A percentile compares a stretch with the other conserved stretches of the same genome.
phyloP scores from a whole-genome alignment of 1,139 yeast genomes.

The Dujonia santamariae region DNA sequence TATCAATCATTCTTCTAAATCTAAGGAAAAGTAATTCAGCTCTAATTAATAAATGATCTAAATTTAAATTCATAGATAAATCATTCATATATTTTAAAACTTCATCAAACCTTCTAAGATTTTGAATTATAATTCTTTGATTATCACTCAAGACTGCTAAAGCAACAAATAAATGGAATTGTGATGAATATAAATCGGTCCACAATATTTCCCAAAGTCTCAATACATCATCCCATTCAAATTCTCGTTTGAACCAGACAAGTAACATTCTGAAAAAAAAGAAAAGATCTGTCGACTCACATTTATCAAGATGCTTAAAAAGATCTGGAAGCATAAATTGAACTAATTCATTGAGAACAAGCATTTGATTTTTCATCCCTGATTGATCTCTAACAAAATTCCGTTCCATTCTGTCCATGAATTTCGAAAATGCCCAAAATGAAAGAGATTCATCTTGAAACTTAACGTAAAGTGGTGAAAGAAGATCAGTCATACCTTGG shows the following conservation, averaged over 20 bases:
- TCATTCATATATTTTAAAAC: constrained; percentile 92
- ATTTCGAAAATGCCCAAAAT: constrained; percentile 85
- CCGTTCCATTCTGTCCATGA: constrained; percentile 95
- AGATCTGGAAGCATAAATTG: constrained; percentile 87
- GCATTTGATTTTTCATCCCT: constrained; percentile 89
- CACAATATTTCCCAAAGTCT: constrained; percentile 88
- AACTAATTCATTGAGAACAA: constrained; percentile 74
- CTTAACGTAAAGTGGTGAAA: constrained; percentile 81
- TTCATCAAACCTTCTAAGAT: constrained; percentile 79
- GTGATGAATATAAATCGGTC: constrained; percentile 84
- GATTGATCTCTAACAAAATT: constrained; percentile 88
- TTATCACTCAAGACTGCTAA: constrained; percentile 84
- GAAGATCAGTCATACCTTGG: constrained; percentile 95
- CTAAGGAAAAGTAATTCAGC: constrained; percentile 79
- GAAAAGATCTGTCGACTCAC: constrained; percentile 87
- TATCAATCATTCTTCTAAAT: constrained; percentile 73
- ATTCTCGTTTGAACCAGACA: constrained; percentile 95
- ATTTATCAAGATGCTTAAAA: constrained; percentile 76
- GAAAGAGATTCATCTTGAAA: constrained; percentile 76
- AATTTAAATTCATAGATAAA: constrained; percentile 68
- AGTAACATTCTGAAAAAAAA: constrained; percentile 92
- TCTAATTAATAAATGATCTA: constrained; percentile 72
- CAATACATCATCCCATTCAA: constrained; percentile 74
- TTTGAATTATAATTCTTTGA: constrained; percentile 72
- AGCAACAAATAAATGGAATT: constrained; percentile 83